A percentile compares a stretch with the other conserved stretches of the same genome.
Conservation (phyloP, 139 green algal species). For the Parachlorella kessleri region DNA sequence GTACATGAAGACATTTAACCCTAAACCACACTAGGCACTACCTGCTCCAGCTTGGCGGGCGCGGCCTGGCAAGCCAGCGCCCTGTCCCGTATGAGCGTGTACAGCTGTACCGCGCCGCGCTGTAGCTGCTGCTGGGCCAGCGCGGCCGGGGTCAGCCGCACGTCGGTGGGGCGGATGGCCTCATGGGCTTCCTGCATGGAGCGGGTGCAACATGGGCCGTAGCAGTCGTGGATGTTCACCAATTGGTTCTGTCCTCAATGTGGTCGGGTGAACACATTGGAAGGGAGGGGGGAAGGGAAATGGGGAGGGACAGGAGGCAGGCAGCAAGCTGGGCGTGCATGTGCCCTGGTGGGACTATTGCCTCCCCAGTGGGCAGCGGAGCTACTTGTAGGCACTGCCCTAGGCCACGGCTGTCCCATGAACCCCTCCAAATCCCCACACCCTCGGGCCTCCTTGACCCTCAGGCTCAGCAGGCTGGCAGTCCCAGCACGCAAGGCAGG, state of each 20-base stretch:
- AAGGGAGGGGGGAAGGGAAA: background rate
- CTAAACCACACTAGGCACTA: too few relatives aligned
- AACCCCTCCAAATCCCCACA: too few relatives aligned
- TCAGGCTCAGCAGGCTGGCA: background rate
- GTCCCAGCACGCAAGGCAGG: background rate
- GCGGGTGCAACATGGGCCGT: conserved; percentile 6
- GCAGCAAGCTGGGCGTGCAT: too few relatives aligned
- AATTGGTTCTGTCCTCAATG: background rate
- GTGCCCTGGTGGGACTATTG: background rate
- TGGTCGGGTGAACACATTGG: background rate
- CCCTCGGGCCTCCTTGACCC: too few relatives aligned
- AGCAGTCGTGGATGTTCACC: conserved; percentile 17
- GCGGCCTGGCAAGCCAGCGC: conserved; percentile 85
- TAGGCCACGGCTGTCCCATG: background rate
- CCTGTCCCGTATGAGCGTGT: conserved; percentile 85
- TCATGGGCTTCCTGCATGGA: conserved; percentile 91
- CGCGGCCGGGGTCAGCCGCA: background rate
- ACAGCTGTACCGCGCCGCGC: conserved; percentile 62
- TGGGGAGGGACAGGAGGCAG: too few relatives aligned
- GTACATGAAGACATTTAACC: too few relatives aligned
- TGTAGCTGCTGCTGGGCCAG: conserved; percentile 35
- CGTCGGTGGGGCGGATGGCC: conserved; percentile 85
- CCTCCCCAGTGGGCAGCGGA: background rate
- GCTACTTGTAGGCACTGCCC: background rate
- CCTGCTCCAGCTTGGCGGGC: conserved; percentile 40